Conservation (phyloP, 2,329 filamentous ascomycete species). For the Penicillium sp. region DNA sequence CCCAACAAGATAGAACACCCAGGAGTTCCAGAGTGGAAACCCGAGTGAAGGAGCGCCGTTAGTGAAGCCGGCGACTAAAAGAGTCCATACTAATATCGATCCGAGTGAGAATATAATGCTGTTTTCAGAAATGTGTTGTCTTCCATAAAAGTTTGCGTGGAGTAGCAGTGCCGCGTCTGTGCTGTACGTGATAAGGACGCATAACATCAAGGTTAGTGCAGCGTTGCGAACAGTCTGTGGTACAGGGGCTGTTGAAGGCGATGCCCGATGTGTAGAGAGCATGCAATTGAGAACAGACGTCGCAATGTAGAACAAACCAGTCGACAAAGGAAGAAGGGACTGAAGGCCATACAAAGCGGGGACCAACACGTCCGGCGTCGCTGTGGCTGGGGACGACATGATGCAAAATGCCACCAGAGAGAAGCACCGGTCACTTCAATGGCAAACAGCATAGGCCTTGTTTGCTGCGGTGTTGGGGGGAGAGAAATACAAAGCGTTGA, state of each 20-base stretch:
- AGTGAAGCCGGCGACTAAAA: conserved; percentile 54
- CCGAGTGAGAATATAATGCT: conserved; percentile 12
- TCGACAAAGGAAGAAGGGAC: conserved; percentile 5
- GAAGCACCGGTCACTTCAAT: neutral
- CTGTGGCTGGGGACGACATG: neutral
- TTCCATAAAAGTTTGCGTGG: conserved; percentile 2
- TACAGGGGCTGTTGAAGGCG: conserved; percentile 34
- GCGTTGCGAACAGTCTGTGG: conserved; percentile 41
- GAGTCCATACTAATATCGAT: conserved; percentile 57
- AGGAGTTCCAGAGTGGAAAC: conserved; percentile 62
- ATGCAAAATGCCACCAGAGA: neutral
- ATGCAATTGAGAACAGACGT: conserved; percentile 51
- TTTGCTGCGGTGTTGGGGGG: neutral
- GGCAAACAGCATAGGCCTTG: neutral
- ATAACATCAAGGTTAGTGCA: conserved; percentile 26
- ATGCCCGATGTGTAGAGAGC: conserved; percentile 42
- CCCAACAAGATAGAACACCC: conserved; percentile 55
- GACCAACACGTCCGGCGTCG: conserved; percentile 1
- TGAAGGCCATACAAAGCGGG: conserved; percentile 1
- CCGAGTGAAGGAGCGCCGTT: conserved; percentile 52
- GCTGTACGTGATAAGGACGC: conserved; percentile 35
- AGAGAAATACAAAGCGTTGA: neutral
- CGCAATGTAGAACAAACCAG: conserved; percentile 49
- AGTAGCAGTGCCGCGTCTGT: conserved; percentile 18
- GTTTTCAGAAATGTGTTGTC: conserved; percentile 1